Conservation (phyloP, 768 basidiomycete genomes). For the Termitomyces sp. region DNA sequence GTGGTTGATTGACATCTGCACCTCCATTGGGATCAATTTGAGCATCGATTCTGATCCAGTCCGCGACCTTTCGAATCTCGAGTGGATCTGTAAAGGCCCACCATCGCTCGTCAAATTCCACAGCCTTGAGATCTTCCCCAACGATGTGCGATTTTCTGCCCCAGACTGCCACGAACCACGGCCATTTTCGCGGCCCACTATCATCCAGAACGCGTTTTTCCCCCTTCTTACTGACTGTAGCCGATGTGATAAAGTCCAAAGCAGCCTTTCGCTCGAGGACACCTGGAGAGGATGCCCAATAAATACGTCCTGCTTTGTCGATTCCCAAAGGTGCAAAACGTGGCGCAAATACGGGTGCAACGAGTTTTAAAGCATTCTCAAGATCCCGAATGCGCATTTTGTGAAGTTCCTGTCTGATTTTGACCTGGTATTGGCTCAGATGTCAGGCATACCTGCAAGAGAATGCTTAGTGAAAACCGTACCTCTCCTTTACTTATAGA, state of each 20-base stretch:
- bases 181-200: slow-evolving; percentile 54
- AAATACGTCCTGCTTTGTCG: slow-evolving; percentile 62
- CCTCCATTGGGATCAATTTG: slow-evolving; percentile 29
- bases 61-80: slow-evolving; percentile 60
- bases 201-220: slow-evolving; percentile 37
- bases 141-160: slow-evolving; percentile 43
- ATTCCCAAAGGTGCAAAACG: slow-evolving; percentile 63
- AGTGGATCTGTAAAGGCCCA: slow-evolving; percentile 68
- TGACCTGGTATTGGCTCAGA: slow-evolving; percentile 34
- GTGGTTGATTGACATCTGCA: slow-evolving; percentile 10
- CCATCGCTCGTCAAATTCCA: slow-evolving; percentile 46
- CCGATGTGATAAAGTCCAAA: slow-evolving; percentile 29
- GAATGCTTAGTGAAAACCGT: neutral
- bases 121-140: slow-evolving; percentile 2
- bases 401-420: slow-evolving; percentile 40
- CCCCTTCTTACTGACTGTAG: slow-evolving; percentile 25
- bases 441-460: neutral
- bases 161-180: slow-evolving; percentile 76
- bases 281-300: slow-evolving; percentile 64
- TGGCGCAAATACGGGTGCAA: slow-evolving; percentile 36
- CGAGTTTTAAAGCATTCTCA: slow-evolving; percentile 52
- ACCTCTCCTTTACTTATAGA: slow-evolving; percentile 13
- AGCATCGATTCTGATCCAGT: slow-evolving; percentile 56
- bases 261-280: slow-evolving; percentile 51
- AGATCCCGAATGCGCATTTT: slow-evolving; percentile 43